Evolutionary conservation across 2,329 filamentous ascomycete genomes (phyloP).

Genomic region (Aspergillus flavus): DNA sequence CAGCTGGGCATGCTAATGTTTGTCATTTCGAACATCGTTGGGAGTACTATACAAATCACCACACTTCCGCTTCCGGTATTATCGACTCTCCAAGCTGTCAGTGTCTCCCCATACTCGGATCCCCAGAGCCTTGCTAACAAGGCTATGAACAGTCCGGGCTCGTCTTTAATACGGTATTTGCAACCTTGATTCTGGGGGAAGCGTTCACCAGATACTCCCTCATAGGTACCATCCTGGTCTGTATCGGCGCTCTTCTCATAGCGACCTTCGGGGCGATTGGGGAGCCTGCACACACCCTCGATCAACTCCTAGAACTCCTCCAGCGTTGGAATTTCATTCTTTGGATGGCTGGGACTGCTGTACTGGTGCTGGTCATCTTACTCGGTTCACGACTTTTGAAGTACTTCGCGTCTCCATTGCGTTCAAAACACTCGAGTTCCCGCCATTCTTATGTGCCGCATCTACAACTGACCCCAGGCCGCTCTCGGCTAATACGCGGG

Average conservation of each 20-base stretch:
- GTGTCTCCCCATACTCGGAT: conserved; percentile 23
- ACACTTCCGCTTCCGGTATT: conserved; percentile 91
- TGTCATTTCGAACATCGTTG: conserved; percentile 88
- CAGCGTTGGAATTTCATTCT: conserved; percentile 74
- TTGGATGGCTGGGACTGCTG: conserved; percentile 82
- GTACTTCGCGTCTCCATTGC: conserved; percentile 36
- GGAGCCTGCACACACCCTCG: conserved; percentile 84
- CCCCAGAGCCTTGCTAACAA: conserved; percentile 13
- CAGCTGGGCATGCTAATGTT: conserved; percentile 93
- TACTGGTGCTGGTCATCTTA: conserved; percentile 72
- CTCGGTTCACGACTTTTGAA: conserved; percentile 55
- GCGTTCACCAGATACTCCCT: conserved; percentile 95
- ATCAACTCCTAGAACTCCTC: conserved; percentile 77
- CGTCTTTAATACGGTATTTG: conserved; percentile 98
- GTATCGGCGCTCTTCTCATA: conserved; percentile 84
- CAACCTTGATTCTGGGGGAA: conserved; percentile 86
- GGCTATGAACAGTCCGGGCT: conserved; percentile 67
- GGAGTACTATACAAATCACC: conserved; percentile 96
- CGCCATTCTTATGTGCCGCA: conserved; percentile 48
- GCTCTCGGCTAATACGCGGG: conserved; percentile 75
- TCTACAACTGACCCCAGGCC: conserved; percentile 52
- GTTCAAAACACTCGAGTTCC: conserved; percentile 39
- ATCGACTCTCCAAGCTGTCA: conserved; percentile 83
- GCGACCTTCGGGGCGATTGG: conserved; percentile 92
- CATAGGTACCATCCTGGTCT: conserved; percentile 85